phyloP scores from a whole-genome alignment of 2,329 filamentous ascomycete genomes.

The Sphaerulina vaccinii region DNA sequence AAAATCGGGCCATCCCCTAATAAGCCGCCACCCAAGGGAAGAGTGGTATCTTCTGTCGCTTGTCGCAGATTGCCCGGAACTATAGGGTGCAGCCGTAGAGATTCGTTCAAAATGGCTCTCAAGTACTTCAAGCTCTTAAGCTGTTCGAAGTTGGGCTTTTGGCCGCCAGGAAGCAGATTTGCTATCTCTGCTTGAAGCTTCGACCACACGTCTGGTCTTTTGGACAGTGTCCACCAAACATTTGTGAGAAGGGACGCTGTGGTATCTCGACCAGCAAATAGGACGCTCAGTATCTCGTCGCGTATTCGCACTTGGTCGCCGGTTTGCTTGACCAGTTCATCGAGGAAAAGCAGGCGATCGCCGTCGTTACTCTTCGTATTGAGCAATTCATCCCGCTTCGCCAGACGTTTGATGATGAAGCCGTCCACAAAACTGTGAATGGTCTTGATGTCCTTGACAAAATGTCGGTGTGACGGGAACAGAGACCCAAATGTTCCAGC shows the following conservation, averaged over 20 bases:
- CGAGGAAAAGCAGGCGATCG: conserved; percentile 50
- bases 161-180: conserved; percentile 19
- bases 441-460: not conserved
- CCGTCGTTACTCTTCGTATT: conserved; percentile 16
- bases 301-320: conserved; percentile 41
- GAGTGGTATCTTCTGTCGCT: conserved; percentile 59
- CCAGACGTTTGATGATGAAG: conserved; percentile 9
- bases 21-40: conserved; percentile 46
- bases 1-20: conserved; percentile 44
- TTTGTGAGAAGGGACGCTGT: conserved; percentile 49
- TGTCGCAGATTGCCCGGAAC: conserved; percentile 75
- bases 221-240: conserved; percentile 35
- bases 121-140: conserved; percentile 33
- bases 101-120: conserved; percentile 63
- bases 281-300: conserved; percentile 48
- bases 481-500: not conserved
- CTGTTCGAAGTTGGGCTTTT: conserved; percentile 43
- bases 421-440: not conserved
- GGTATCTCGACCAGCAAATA: conserved; percentile 55
- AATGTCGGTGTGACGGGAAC: not conserved
- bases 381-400: conserved; percentile 13
- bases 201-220: conserved; percentile 23
- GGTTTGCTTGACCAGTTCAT: conserved; percentile 54
- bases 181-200: conserved; percentile 29
- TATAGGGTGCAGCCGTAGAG: conserved; percentile 68